Evolutionary conservation across 306 rosid species (phyloP), one percentile per base, ranked within the genome.

Genomic region (Cucumis hystrix): DNA sequence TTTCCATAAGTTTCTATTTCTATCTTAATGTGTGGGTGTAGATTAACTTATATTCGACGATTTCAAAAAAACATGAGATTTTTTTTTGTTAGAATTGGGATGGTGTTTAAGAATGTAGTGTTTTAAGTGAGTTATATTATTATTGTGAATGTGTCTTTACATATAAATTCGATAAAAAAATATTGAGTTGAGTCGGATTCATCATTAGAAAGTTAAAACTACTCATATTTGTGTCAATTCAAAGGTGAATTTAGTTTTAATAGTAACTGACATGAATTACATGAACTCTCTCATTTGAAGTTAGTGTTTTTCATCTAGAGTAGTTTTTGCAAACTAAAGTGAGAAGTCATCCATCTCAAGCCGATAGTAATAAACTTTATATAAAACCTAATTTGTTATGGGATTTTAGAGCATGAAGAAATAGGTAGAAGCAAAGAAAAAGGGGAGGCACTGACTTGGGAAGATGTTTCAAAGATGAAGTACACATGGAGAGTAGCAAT

Each of bases 391-490:
- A 33, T 2, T 33, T 33, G 37, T 33, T 33, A 33, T 33, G 37
- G 37, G 37, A n/a, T 33, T 33, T 16, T 60, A 93, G 98, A 93
- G 74, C 90, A 91, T 10, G 88, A 91, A 85, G 91, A 87, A 78
- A 87, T 88, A 84, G 89, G 80, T 17, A 80, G 75, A 85, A 80
- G 81, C 80, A 91, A 91, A 89, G 13, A 8, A 15, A 39, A 79
- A 6, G 90, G 90, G 54, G 90, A 88, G 77, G 20, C 83, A 14
- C 84, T 93, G 49, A 89, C 86, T 0, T 93, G 96, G 96, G 88
- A 88, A 84, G 97, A 93, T 86, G 86, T 91, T 71, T 69, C 85
- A 70, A 85, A 89, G 85, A 93, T 91, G 98, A 93, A 88, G 88
- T 87, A 85, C 89, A 89, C 97, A 25, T 91, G 98, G 93, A 85